These are phyloP conservation scores for Mycena rebaudengoi DNA, from an alignment of 768 basidiomycete species.

Conservation along the genomic window DNA sequence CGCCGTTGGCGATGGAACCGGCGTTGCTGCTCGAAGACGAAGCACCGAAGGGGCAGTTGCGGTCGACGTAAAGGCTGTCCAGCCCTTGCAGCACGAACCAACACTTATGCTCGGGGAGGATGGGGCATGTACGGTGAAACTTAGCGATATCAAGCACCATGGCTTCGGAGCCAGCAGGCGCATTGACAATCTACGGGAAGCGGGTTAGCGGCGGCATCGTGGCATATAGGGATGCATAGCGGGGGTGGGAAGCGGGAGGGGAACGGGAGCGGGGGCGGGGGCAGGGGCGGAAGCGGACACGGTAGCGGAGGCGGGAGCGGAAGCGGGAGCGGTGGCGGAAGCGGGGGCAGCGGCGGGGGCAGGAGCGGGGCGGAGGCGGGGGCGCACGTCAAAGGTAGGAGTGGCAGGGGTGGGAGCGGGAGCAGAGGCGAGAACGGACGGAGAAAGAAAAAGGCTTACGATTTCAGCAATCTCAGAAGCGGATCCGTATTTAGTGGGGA, in stretches of 20 bases:
- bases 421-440: not conserved
- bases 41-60: conserved; percentile 39
- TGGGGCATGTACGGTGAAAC: conserved; percentile 44
- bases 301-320: not conserved
- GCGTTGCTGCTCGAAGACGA: conserved; percentile 40
- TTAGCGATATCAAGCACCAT: conserved; percentile 38
- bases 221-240: conserved; percentile 13
- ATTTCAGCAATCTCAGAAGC: conserved; percentile 17
- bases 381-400: not conserved
- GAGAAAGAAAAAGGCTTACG: conserved; percentile 11
- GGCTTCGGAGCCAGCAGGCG: not conserved
- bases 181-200: not conserved
- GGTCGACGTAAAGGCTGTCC: conserved; percentile 40
- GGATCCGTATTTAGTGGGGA: conserved; percentile 25
- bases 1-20: conserved; percentile 38
- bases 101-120: conserved; percentile 40
- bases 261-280: not conserved
- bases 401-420: not conserved
- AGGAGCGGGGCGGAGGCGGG: not conserved
- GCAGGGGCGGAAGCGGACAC: not conserved
- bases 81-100: conserved; percentile 41
- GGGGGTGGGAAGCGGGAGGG: not conserved
- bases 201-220: conserved; percentile 18
- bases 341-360: not conserved
- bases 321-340: not conserved